Base-by-base conservation (phyloP, 495 filamentous ascomycete species). In the Aspergillus kassunensis region DNA sequence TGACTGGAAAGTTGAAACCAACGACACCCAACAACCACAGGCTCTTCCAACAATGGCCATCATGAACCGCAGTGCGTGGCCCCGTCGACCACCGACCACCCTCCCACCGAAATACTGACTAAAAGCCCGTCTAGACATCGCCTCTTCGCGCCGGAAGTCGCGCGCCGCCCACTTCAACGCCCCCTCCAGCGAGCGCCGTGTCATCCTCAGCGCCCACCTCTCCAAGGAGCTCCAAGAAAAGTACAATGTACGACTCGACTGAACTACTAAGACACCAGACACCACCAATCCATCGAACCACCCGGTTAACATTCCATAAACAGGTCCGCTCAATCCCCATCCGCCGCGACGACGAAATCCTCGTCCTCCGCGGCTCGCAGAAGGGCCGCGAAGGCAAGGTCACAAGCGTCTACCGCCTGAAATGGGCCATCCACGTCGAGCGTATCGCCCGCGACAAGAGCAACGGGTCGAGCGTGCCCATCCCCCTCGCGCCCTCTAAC, bases 281-380 rank as follows among this genome's bases (percentile, higher is more conserved):
- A n/a, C n/a, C n/a, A n/a, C n/a, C n/a, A 9, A 27, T 27, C 24
- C 24, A 4, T 27, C 24, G 8, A 11, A 95, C 78, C n/a, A n/a
- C n/a, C n/a, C n/a, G n/a, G n/a, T n/a, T n/a, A n/a, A 9, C 7
- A 19, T 27, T 25, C 54, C 36, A 12, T 35, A 45, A 19, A 58
- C 63, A 96, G 89, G 90, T 96, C 73, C 91, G 91, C 75, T 86
- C 87, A 63, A 95, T 98, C 68, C 93, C 93, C 65, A 82, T 98
- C 81, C 90, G 93, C 79, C 93, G 95, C 76, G 92, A 96, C 73
- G 93, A 98, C 76, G 90, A 96, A 75, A 90, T 97, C 62, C 73
- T 75, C 64, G 85, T 98, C 64, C 81, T 87, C 61, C 90, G 93
- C 49, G 93, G 93, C 61, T 72, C 72, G 72, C 84, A 93, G 78